These are phyloP conservation scores for Cercospora sp. DNA, from an alignment of 2,329 filamentous ascomycete species.

Conservation along the genomic window DNA sequence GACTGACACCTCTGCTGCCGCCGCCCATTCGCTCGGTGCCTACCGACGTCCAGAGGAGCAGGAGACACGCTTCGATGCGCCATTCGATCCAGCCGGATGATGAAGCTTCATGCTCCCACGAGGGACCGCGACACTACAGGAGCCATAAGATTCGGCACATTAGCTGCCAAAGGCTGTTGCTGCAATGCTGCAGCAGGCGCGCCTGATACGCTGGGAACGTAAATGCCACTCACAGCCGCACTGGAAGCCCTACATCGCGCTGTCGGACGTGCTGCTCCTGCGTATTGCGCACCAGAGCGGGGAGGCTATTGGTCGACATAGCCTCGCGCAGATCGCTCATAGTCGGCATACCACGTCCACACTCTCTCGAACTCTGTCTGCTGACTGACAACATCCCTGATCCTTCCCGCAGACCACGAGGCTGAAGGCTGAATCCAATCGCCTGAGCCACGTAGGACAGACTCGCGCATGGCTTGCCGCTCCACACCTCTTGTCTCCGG, in stretches of 20 bases:
- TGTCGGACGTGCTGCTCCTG: background rate
- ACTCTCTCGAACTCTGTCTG: slow-evolving; percentile 14
- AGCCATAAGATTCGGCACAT: slow-evolving; percentile 11
- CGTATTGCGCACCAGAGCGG: background rate
- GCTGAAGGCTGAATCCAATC: slow-evolving; percentile 18
- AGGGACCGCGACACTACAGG: slow-evolving; percentile 12
- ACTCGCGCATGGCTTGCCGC: slow-evolving; percentile 11
- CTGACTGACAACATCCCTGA: slow-evolving; percentile 15
- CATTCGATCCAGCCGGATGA: slow-evolving; percentile 15
- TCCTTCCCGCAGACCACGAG: slow-evolving; percentile 20
- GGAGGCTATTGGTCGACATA: slow-evolving; percentile 2
- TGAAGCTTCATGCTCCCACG: slow-evolving; percentile 19
- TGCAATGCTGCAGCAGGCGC: background rate
- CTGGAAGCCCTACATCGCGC: slow-evolving; percentile 7
- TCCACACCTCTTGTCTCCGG: slow-evolving; percentile 8
- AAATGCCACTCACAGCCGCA: slow-evolving; percentile 5
- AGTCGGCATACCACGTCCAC: slow-evolving; percentile 14
- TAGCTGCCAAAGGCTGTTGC: background rate
- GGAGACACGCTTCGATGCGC: slow-evolving; percentile 12
- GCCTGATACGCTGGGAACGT: background rate
- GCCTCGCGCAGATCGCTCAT: background rate
- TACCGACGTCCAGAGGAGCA: slow-evolving; percentile 7
- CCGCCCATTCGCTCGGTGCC: slow-evolving; percentile 9
- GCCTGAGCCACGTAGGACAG: slow-evolving; percentile 11
- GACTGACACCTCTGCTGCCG: slow-evolving; percentile 5